These are phyloP conservation scores for Citrus medica DNA, from an alignment of 345 rosid genomes.

Conservation along the genomic window DNA sequence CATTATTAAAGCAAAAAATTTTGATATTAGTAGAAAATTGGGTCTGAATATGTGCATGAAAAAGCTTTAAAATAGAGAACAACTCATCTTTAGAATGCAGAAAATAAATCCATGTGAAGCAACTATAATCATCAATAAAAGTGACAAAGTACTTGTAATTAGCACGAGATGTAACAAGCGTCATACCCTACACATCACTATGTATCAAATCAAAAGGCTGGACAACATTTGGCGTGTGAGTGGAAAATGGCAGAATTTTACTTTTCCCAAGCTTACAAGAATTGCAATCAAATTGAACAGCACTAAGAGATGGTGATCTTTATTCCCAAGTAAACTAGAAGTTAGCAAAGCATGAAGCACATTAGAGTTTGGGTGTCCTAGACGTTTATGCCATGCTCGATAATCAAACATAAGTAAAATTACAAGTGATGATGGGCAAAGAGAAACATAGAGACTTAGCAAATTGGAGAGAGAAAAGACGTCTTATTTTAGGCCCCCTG, in stretches of 20 bases:
- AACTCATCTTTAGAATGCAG: neutral
- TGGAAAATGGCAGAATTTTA: neutral
- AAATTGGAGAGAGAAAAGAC: neutral
- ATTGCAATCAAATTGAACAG: neutral
- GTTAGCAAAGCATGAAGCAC: neutral
- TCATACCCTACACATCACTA: neutral
- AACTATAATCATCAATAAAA: neutral
- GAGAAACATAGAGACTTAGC: neutral
- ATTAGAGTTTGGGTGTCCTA: neutral
- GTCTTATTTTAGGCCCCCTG: neutral
- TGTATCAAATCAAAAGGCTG: neutral
- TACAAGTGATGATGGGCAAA: neutral
- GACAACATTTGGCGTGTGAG: neutral
- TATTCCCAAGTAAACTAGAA: constrained; percentile 4
- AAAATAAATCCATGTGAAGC: neutral
- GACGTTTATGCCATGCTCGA: neutral
- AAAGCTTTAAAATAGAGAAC: neutral
- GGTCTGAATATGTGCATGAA: neutral
- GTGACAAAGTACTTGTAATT: constrained; percentile 1
- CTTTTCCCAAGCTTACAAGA: neutral
- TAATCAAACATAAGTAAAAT: neutral
- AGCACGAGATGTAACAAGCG: neutral
- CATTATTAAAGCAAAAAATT: neutral
- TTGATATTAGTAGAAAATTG: too few species aligned
- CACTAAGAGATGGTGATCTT: neutral